A percentile compares a stretch with the other conserved stretches of the same genome.
Evolutionary conservation across 148 eudicot genomes (phyloP).

Genomic region (Simmondsia chinensis): DNA sequence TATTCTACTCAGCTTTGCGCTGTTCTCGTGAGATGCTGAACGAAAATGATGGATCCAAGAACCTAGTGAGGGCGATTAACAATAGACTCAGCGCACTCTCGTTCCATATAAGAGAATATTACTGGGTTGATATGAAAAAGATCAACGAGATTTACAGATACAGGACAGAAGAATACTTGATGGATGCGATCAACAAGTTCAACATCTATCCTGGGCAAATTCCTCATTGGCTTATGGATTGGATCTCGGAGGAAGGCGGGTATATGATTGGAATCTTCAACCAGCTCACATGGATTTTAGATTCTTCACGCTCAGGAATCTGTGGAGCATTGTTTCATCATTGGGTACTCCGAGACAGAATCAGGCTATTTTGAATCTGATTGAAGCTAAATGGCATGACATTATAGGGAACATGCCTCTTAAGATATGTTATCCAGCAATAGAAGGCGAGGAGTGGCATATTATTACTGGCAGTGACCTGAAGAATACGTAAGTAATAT

Average conservation of each 20-base stretch:
- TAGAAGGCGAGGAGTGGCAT: constrained; percentile 86
- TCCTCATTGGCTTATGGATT: constrained; percentile 89
- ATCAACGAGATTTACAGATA: constrained; percentile 87
- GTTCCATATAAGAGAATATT: constrained; percentile 89
- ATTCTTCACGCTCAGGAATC: constrained; percentile 86
- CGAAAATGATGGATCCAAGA: constrained; percentile 65
- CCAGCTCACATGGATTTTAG: constrained; percentile 99
- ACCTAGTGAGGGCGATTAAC: constrained; percentile 57
- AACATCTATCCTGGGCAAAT: constrained; percentile 96
- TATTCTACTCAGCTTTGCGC: constrained; percentile 82
- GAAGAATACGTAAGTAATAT: constrained; percentile 71
- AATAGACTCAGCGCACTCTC: constrained; percentile 89
- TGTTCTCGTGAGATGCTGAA: constrained; percentile 78
- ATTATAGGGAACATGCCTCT: constrained; percentile 79
- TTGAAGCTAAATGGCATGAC: constrained; percentile 92
- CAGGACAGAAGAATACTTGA: constrained; percentile 91
- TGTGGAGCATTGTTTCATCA: constrained; percentile 83
- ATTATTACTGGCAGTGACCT: constrained; percentile 96
- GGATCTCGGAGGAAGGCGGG: constrained; percentile 91
- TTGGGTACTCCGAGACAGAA: constrained; percentile 91
- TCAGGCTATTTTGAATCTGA: constrained; percentile 57
- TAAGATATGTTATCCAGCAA: constrained; percentile 84
- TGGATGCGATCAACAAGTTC: constrained; percentile 85
- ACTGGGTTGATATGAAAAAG: constrained; percentile 91
- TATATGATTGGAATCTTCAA: constrained; percentile 87